These are phyloP conservation scores for Fusarium foetens DNA, from an alignment of 2,329 filamentous ascomycete genomes.

Conservation along the genomic window DNA sequence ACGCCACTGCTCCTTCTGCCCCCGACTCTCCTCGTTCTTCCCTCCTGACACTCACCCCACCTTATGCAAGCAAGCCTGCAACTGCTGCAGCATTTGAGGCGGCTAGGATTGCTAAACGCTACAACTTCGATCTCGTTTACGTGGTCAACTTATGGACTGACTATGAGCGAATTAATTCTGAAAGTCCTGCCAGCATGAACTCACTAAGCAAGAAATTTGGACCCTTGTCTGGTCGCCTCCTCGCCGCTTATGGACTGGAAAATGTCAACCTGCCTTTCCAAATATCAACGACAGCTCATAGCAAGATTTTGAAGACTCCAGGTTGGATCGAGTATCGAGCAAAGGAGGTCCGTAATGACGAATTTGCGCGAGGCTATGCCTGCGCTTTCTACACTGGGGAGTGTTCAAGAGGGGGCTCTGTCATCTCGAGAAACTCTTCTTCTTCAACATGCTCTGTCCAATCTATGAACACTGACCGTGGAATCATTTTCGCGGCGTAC, in stretches of 20 bases:
- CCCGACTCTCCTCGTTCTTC: slow-evolving; percentile 44
- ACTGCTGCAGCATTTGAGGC: slow-evolving; percentile 64
- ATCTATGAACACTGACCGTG: slow-evolving; percentile 54
- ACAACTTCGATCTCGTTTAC: slow-evolving; percentile 68
- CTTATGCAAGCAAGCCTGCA: slow-evolving; percentile 56
- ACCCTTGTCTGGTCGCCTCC: slow-evolving; percentile 59
- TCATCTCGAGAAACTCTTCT: slow-evolving; percentile 40
- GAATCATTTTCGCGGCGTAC: slow-evolving; percentile 67
- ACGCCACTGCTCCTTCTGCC: slow-evolving; percentile 37
- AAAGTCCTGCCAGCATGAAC: slow-evolving; percentile 7
- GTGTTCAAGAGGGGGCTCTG: slow-evolving; percentile 44
- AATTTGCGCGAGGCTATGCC: slow-evolving; percentile 63
- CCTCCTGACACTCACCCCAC: slow-evolving; percentile 58
- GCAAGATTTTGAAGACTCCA: slow-evolving; percentile 58
- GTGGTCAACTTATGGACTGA: slow-evolving; percentile 68
- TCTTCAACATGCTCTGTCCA: slow-evolving; percentile 39
- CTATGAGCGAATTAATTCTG: slow-evolving; percentile 16
- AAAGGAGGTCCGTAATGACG: slow-evolving; percentile 53
- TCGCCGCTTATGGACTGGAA: slow-evolving; percentile 65
- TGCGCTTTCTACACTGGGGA: slow-evolving; percentile 62
- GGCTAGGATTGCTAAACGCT: slow-evolving; percentile 64
- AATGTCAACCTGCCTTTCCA: slow-evolving; percentile 63
- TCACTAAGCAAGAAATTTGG: slow-evolving; percentile 19
- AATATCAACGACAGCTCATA: slow-evolving; percentile 61
- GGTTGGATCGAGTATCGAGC: slow-evolving; percentile 66